phyloP scores from a whole-genome alignment of 768 basidiomycete species.

The Hygrocybe coccinea region DNA sequence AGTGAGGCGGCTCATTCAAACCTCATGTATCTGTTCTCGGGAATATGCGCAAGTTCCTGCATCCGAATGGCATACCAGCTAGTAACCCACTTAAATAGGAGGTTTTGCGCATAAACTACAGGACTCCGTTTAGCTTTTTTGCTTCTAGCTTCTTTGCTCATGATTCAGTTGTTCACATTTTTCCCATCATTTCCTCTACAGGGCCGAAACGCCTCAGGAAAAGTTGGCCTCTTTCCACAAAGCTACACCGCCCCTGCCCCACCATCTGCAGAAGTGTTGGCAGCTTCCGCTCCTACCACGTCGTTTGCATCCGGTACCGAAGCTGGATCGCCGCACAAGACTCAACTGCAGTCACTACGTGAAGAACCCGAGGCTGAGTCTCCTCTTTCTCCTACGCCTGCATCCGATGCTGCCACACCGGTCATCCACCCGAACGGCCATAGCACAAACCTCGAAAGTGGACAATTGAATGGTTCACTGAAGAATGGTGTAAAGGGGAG shows the following conservation, averaged over 20 bases:
- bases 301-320: slow-evolving; percentile 15
- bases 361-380: slow-evolving; percentile 46
- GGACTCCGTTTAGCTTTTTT: not conserved
- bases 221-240: slow-evolving; percentile 86
- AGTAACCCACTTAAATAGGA: too few relatives aligned
- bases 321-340: slow-evolving; percentile 5
- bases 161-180: not conserved
- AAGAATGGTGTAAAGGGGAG: not conserved
- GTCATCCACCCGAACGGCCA: not conserved
- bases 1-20: too few relatives aligned
- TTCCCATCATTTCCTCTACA: slow-evolving; percentile 30
- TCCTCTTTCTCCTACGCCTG: slow-evolving; percentile 16
- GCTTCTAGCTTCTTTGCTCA: not conserved
- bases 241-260: slow-evolving; percentile 72
- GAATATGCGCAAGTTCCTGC: too few relatives aligned
- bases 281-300: slow-evolving; percentile 23
- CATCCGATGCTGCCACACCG: not conserved
- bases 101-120: not conserved
- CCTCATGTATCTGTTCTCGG: too few relatives aligned
- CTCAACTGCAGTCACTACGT: slow-evolving; percentile 39
- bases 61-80: too few relatives aligned
- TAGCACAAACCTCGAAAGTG: not conserved
- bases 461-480: slow-evolving; percentile 1
- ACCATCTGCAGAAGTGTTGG: slow-evolving; percentile 30
- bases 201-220: slow-evolving; percentile 81